Evolutionary conservation across 139 green algal genomes (phyloP).

Genomic region (Pleodorina starrii): DNA sequence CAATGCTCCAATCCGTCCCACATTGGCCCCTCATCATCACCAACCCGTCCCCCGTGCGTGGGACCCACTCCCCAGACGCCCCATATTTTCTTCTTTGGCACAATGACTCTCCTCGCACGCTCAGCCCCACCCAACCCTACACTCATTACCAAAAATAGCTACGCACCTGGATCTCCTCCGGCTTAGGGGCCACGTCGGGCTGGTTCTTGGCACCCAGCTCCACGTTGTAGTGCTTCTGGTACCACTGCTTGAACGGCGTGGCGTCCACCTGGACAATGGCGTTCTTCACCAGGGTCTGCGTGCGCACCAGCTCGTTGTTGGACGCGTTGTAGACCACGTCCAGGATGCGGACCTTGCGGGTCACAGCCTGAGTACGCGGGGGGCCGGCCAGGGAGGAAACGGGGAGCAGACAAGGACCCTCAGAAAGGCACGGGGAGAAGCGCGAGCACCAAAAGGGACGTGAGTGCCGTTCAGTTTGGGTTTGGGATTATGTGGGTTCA

Average conservation of each 20-base stretch:
- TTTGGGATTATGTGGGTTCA: too few relatives aligned
- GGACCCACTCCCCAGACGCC: too few relatives aligned
- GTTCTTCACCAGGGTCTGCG: conserved; percentile 99
- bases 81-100: too few relatives aligned
- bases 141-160: too few relatives aligned
- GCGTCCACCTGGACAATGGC: conserved; percentile 96
- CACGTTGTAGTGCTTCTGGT: conserved; percentile 96
- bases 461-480: too few relatives aligned
- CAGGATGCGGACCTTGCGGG: conserved; percentile 96
- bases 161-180: conserved; percentile 66
- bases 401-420: background rate
- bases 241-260: conserved; percentile 96
- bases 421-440: too few relatives aligned
- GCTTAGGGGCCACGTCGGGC: conserved; percentile 53
- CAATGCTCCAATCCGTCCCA: too few relatives aligned
- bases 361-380: conserved; percentile 85
- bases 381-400: background rate
- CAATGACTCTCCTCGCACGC: too few relatives aligned
- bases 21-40: too few relatives aligned
- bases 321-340: conserved; percentile 99
- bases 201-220: conserved; percentile 89
- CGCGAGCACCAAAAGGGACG: too few relatives aligned
- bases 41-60: too few relatives aligned
- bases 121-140: too few relatives aligned
- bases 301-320: conserved; percentile 99